These are phyloP conservation scores for Drechslerella dactyloides DNA, from an alignment of 2,329 filamentous ascomycete species.

Conservation along the genomic window DNA sequence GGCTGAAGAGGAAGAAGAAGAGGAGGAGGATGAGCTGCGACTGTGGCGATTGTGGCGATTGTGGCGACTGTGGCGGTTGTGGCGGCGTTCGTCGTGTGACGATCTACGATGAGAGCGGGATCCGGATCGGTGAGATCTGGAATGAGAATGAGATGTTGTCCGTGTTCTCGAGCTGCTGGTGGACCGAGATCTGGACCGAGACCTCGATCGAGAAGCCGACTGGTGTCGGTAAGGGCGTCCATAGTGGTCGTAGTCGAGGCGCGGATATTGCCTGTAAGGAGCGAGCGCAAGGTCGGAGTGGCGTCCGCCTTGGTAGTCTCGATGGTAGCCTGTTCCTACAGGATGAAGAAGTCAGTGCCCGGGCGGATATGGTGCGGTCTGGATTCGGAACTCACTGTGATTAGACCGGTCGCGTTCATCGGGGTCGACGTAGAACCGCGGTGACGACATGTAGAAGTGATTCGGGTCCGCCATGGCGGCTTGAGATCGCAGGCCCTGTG, in stretches of 20 bases:
- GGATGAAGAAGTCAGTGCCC: neutral
- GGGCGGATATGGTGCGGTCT: no score
- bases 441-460: slow-evolving; percentile 39
- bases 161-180: slow-evolving; percentile 36
- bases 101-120: slow-evolving; percentile 23
- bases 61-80: slow-evolving; percentile 24
- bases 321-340: slow-evolving; percentile 26
- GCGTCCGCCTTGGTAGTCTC: slow-evolving; percentile 19
- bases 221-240: slow-evolving; percentile 5
- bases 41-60: no score
- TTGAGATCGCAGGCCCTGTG: neutral
- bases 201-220: slow-evolving; percentile 21
- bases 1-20: slow-evolving; percentile 5
- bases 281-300: slow-evolving; percentile 39
- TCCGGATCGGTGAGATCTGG: slow-evolving; percentile 32
- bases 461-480: slow-evolving; percentile 38
- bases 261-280: slow-evolving; percentile 26
- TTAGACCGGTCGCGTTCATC: slow-evolving; percentile 18
- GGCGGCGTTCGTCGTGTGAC: slow-evolving; percentile 20
- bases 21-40: no score
- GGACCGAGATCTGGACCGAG: slow-evolving; percentile 24
- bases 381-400: slow-evolving; percentile 17
- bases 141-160: neutral
- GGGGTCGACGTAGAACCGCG: slow-evolving; percentile 39
- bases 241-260: slow-evolving; percentile 2